Evolutionary conservation across 2,329 filamentous ascomycete species (phyloP).

Genomic region (Teratosphaeria zuluensis): DNA sequence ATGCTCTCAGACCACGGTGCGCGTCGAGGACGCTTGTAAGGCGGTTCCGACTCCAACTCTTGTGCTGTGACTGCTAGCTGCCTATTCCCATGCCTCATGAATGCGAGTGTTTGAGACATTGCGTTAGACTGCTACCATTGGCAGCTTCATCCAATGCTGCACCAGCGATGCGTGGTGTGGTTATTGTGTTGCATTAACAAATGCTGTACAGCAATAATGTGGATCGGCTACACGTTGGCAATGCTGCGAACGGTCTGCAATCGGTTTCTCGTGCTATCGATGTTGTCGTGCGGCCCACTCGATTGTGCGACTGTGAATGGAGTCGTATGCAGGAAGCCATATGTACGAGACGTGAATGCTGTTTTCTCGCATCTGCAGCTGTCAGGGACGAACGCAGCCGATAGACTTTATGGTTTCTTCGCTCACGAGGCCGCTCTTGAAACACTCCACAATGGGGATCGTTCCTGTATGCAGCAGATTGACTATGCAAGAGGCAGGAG

Average conservation of each 20-base stretch:
- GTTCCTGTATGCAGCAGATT: neutral
- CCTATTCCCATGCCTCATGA: constrained; percentile 15
- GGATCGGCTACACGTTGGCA: neutral
- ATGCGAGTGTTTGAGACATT: constrained; percentile 25
- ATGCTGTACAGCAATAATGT: neutral
- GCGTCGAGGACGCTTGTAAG: constrained; percentile 10
- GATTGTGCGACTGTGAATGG: neutral
- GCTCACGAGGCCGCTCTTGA: neutral
- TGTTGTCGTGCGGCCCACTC: neutral
- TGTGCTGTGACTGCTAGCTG: constrained; percentile 9
- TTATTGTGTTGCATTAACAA: neutral
- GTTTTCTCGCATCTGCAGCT: neutral
- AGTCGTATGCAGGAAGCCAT: constrained; percentile 1
- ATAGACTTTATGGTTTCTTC: neutral
- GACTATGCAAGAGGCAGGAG: neutral
- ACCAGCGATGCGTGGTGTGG: neutral
- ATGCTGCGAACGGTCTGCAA: neutral
- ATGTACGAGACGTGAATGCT: neutral
- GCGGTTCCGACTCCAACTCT: constrained; percentile 16
- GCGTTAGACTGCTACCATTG: constrained; percentile 1
- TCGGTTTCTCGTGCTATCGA: constrained; percentile 2
- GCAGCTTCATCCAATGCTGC: neutral
- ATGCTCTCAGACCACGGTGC: constrained; percentile 14
- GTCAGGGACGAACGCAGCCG: neutral
- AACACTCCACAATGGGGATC: neutral